These are phyloP conservation scores for Pseudogymnoascus sp. DNA, from an alignment of 2,329 filamentous ascomycete genomes.

Conservation along the genomic window DNA sequence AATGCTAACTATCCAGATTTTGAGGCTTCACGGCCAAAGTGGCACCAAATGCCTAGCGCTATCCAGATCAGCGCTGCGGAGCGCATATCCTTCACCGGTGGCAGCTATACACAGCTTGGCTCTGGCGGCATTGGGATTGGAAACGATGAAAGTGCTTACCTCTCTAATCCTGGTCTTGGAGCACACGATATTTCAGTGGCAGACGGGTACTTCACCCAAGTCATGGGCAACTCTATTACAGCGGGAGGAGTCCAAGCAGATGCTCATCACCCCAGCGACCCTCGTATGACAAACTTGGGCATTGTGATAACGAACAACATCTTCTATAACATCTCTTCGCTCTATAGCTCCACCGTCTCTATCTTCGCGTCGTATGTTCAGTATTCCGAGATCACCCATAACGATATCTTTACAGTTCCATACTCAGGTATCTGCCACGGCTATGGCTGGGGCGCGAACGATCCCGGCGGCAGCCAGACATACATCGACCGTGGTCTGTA, in stretches of 20 bases:
- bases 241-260: neutral
- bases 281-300: slow-evolving; percentile 2
- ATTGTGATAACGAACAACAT: slow-evolving; percentile 1
- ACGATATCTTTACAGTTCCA: neutral
- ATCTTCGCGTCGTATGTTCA: neutral
- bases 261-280: slow-evolving; percentile 7
- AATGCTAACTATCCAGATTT: neutral
- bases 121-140: neutral
- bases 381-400: neutral
- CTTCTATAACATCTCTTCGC: neutral
- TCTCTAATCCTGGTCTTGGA: neutral
- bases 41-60: neutral
- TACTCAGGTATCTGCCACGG: slow-evolving; percentile 4
- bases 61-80: slow-evolving; percentile 1
- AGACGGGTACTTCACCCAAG: neutral
- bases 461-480: neutral
- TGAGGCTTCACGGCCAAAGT: neutral
- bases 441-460: slow-evolving; percentile 8
- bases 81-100: neutral
- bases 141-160: slow-evolving; percentile 3
- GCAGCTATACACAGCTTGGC: neutral
- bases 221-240: neutral
- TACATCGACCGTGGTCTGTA: neutral
- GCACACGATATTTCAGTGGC: neutral
- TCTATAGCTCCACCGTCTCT: neutral